These are phyloP conservation scores for Backusella tarrabulga DNA, from an alignment of 192 early-diverging fungal species.

Conservation along the genomic window DNA sequence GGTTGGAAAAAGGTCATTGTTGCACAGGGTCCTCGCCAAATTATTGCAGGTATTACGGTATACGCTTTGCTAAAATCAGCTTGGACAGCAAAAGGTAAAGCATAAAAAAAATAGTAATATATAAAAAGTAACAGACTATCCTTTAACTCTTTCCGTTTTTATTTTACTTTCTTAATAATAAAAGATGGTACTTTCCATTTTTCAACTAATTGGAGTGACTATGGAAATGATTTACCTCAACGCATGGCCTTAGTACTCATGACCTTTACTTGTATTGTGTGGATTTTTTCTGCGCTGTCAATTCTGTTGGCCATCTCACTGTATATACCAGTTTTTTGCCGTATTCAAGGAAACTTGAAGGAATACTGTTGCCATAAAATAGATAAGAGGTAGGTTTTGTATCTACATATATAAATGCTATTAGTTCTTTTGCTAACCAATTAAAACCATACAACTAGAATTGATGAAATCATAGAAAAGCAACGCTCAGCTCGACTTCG, in stretches of 20 bases:
- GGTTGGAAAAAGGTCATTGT: slow-evolving; percentile 84
- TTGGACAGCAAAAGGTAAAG: slow-evolving; percentile 17
- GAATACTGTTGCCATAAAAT: slow-evolving; percentile 89
- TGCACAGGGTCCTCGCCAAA: slow-evolving; percentile 80
- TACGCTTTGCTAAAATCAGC: slow-evolving; percentile 37
- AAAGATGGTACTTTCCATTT: slow-evolving; percentile 17
- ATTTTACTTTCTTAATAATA: background rate
- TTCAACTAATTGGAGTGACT: slow-evolving; percentile 10
- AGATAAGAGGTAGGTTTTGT: slow-evolving; percentile 68
- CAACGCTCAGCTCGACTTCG: slow-evolving; percentile 5
- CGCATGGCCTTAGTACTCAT: slow-evolving; percentile 37
- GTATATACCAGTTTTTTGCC: slow-evolving; percentile 77
- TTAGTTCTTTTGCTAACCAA: background rate
- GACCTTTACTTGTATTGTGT: slow-evolving; percentile 66
- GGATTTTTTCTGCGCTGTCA: slow-evolving; percentile 49
- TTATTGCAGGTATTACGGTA: slow-evolving; percentile 59
- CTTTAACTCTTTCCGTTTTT: background rate
- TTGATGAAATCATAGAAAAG: slow-evolving; percentile 18
- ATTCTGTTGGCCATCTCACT: slow-evolving; percentile 62
- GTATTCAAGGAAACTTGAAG: slow-evolving; percentile 84
- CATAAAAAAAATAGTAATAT: background rate
- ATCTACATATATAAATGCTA: background rate
- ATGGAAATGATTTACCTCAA: slow-evolving; percentile 29
- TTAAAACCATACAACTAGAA: background rate
- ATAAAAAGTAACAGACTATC: background rate